A percentile compares a stretch with the other conserved stretches of the same genome.
phyloP scores from a whole-genome alignment of 345 rosid genomes.

The Moricandia arvensis region DNA sequence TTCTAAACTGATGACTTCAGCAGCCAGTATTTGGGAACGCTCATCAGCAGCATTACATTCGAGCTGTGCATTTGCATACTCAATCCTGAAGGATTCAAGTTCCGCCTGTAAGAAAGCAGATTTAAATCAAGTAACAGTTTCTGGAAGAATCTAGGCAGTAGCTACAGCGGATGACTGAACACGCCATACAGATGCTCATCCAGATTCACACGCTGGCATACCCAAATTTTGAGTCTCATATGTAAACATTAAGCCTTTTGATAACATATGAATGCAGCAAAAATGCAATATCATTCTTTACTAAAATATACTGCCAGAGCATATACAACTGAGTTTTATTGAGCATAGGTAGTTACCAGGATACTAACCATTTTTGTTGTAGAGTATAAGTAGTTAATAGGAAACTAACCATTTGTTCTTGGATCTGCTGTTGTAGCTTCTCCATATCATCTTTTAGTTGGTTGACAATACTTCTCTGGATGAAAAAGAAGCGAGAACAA shows the following conservation, averaged over 20 bases:
- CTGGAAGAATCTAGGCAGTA: not conserved
- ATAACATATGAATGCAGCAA: not conserved
- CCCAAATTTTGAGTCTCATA: not conserved
- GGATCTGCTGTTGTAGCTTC: slow-evolving; percentile 75
- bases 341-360: not conserved
- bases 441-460: slow-evolving; percentile 91
- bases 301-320: not conserved
- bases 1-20: slow-evolving; percentile 97
- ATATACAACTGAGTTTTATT: slow-evolving; percentile 14
- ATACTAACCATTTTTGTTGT: slow-evolving; percentile 56
- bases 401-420: slow-evolving; percentile 65
- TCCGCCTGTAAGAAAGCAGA: slow-evolving; percentile 58
- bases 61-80: slow-evolving; percentile 71
- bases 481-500: slow-evolving; percentile 23
- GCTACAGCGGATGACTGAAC: slow-evolving; percentile 5
- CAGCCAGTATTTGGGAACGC: slow-evolving; percentile 89
- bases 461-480: slow-evolving; percentile 87
- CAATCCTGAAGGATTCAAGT: slow-evolving; percentile 71
- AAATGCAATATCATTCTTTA: slow-evolving; percentile 3
- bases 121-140: slow-evolving; percentile 6
- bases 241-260: not conserved
- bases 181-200: slow-evolving; percentile 4
- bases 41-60: slow-evolving; percentile 96
- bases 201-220: not conserved
- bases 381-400: not conserved